Conservation (phyloP, 805 yeast species). For the Starmera caribaea region DNA sequence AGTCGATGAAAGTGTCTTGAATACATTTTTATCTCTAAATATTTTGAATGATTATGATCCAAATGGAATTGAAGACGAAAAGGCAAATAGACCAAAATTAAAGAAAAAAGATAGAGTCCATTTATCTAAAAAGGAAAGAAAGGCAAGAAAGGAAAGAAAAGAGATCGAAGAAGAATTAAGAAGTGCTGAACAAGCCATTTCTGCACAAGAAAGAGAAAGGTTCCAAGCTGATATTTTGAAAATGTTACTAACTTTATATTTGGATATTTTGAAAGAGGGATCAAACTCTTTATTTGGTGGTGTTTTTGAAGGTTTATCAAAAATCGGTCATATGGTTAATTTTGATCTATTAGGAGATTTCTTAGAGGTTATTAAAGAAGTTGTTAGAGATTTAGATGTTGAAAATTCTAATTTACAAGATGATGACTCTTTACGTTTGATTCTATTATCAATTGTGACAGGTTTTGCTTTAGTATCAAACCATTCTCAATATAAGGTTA, state of each 20-base stretch:
- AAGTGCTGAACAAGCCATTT: slow-evolving; percentile 78
- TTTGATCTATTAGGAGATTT: slow-evolving; percentile 90
- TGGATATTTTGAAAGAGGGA: slow-evolving; percentile 62
- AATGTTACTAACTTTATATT: slow-evolving; percentile 58
- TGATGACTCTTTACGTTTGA: slow-evolving; percentile 49
- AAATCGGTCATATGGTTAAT: slow-evolving; percentile 87
- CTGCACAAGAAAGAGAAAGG: slow-evolving; percentile 79
- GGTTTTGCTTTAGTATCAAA: slow-evolving; percentile 80
- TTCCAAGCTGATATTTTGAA: slow-evolving; percentile 80
- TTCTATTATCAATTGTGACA: slow-evolving; percentile 76
- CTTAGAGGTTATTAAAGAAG: slow-evolving; percentile 79
- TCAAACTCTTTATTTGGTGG: slow-evolving; percentile 67
- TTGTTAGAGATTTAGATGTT: slow-evolving; percentile 41
- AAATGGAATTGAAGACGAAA: slow-evolving; percentile 37
- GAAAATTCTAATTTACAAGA: slow-evolving; percentile 35
- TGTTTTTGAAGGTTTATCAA: slow-evolving; percentile 84
- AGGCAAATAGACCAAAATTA: slow-evolving; percentile 36
- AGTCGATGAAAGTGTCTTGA: slow-evolving; percentile 76
- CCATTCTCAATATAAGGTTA: slow-evolving; percentile 61
- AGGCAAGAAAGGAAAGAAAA: slow-evolving; percentile 77
- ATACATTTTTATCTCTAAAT: slow-evolving; percentile 58
- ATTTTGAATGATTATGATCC: slow-evolving; percentile 69
- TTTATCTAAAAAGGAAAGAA: slow-evolving; percentile 82
- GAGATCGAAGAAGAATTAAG: slow-evolving; percentile 84
- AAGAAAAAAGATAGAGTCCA: slow-evolving; percentile 87